Conservation (phyloP, 1,139 yeast genomes). For the Saccharomyces hybrid region DNA sequence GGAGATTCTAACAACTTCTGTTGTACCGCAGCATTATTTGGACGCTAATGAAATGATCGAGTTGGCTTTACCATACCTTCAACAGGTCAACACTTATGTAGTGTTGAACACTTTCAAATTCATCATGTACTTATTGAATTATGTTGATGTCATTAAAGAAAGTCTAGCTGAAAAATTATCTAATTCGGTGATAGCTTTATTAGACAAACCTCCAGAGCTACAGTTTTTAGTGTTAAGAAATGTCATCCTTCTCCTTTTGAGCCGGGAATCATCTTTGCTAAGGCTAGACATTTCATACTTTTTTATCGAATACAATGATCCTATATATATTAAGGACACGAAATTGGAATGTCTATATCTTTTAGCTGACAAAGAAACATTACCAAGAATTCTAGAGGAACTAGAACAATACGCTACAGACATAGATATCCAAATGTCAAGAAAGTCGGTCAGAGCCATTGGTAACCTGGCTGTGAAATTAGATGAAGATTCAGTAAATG, state of each 20-base stretch:
- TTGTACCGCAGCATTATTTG: constrained; percentile 58
- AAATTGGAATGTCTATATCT: constrained; percentile 80
- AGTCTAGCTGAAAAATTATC: constrained; percentile 55
- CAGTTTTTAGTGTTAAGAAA: constrained; percentile 80
- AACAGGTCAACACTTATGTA: constrained; percentile 76
- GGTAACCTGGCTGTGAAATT: constrained; percentile 83
- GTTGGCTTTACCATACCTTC: constrained; percentile 62
- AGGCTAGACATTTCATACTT: constrained; percentile 66
- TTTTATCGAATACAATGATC: constrained; percentile 78
- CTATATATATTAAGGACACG: constrained; percentile 82
- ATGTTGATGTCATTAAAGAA: constrained; percentile 39
- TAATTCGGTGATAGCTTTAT: constrained; percentile 59
- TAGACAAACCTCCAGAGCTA: constrained; percentile 74
- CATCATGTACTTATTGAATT: constrained; percentile 66
- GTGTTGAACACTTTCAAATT: constrained; percentile 70
- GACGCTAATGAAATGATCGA: constrained; percentile 68
- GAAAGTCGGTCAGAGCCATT: constrained; percentile 82
- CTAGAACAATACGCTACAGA: constrained; percentile 82
- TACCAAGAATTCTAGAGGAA: constrained; percentile 60
- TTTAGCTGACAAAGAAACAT: constrained; percentile 60
- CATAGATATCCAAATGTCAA: constrained; percentile 75
- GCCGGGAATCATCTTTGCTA: constrained; percentile 52
- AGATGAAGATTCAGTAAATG: constrained; percentile 47
- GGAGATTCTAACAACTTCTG: constrained; percentile 53
- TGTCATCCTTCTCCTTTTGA: constrained; percentile 64